phyloP scores from a whole-genome alignment of 1,284 basidiomycete species.

The Ceratobasidium theobromae region DNA sequence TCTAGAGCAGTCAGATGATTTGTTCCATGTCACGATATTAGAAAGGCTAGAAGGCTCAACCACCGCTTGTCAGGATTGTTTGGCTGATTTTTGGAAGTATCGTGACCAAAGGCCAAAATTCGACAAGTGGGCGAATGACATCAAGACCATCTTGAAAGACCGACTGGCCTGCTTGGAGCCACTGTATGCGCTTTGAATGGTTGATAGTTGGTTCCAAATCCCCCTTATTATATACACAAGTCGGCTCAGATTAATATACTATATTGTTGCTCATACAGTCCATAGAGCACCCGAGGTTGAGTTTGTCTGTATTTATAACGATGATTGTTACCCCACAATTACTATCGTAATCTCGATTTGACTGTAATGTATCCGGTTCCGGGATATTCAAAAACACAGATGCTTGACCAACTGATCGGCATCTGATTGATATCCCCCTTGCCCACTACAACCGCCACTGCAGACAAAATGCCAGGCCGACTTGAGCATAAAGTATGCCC shows the following conservation, averaged over 20 bases:
- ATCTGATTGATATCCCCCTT: too few species aligned
- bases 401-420: too few species aligned
- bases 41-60: background rate
- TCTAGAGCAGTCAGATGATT: background rate
- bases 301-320: background rate
- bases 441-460: constrained; percentile 12
- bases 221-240: background rate
- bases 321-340: background rate
- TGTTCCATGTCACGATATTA: background rate
- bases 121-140: background rate
- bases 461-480: constrained; percentile 59
- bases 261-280: background rate
- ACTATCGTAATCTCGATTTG: background rate
- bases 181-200: constrained; percentile 6
- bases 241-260: background rate
- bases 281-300: background rate
- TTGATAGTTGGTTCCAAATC: background rate
- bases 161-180: background rate
- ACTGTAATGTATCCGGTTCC: constrained; percentile 11
- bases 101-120: background rate
- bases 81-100: background rate
- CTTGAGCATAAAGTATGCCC: constrained; percentile 63
- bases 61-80: background rate
- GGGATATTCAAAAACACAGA: too few species aligned
- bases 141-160: background rate